Conservation (phyloP, 2,329 filamentous ascomycete species). For the Simplicillium aogashimaense region DNA sequence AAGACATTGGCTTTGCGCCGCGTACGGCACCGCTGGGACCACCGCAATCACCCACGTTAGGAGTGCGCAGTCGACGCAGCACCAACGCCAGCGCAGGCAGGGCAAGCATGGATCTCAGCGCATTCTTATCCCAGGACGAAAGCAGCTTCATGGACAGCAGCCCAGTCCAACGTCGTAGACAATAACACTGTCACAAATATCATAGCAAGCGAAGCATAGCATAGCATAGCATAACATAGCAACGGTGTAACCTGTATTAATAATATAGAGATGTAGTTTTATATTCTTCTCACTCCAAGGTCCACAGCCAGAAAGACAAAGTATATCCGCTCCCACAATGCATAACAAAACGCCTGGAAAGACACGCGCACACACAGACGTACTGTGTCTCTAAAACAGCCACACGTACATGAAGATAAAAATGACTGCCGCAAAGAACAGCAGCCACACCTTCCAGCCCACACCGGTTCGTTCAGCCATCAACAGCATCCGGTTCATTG, state of each 20-base stretch:
- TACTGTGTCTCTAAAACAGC: constrained; percentile 58
- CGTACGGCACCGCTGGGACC: constrained; percentile 21
- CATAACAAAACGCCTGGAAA: no score
- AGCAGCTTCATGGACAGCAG: constrained; percentile 48
- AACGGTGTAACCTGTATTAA: no score
- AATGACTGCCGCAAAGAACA: constrained; percentile 76
- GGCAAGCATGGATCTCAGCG: constrained; percentile 47
- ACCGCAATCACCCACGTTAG: constrained; percentile 27
- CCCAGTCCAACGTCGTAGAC: constrained; percentile 32
- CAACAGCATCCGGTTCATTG: constrained; percentile 92
- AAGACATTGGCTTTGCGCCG: constrained; percentile 28
- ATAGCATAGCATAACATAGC: no score
- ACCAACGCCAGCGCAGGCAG: constrained; percentile 7
- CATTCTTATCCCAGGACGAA: constrained; percentile 44
- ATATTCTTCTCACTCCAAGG: no score
- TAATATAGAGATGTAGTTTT: no score
- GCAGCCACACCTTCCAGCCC: constrained; percentile 88
- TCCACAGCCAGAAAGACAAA: no score
- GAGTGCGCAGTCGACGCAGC: constrained; percentile 13
- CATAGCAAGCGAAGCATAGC: no score
- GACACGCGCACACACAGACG: no score
- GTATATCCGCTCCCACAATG: no score
- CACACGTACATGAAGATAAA: constrained; percentile 87
- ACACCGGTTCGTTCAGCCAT: constrained; percentile 96
- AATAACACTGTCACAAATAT: constrained; percentile 10